Base-by-base conservation (phyloP, 352 stramenopile genomes). In the Globisporangium uncinulatum region DNA sequence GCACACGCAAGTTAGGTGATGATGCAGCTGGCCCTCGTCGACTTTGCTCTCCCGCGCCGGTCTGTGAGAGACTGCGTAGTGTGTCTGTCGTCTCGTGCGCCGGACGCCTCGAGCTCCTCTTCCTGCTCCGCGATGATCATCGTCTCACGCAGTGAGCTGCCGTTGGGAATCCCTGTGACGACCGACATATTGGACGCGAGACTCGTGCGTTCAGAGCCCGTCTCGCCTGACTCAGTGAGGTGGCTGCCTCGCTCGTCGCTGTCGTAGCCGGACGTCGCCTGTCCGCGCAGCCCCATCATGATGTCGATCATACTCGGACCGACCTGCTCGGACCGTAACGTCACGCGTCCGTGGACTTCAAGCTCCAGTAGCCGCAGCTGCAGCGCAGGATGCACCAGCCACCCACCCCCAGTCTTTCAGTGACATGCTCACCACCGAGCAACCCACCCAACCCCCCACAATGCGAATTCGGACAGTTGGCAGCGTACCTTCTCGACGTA, bases 251-350 rank as follows among this genome's bases (percentile, higher is more conserved):
- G 67, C 24, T 83, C 73, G 15, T 83, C 71, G 5, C 53, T 61
- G 36, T 83, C 65, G 20, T 86, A 67, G 21, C 29, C 48, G 1
- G 51, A 55, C 0, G 62, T 62, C 10, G 68, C 57, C 34, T 83
- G 66, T 4, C 76, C 79, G 24, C 73, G 74, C 15, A 89, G 66
- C 11, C 76, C 73, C 45, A 83, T 66, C 79, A 89, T 89, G 46
- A 89, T 67, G 43, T 89, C 79, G 36, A 87, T 86, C 79, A 89
- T 89, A 50, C 79, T 89, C 14, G 79, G 79, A 0, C 79, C 79
- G 17, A 87, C 77, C 20, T 84, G 73, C 19, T 79, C 70, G 3
- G 70, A 79, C 17, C 79, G 68, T 43, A 89, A 71, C 36, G 79
- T 87, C 63, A 87, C 73, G 9, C 75, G 65, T 0, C 79, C 79